phyloP scores from a whole-genome alignment of 345 rosid species.

The Cochlearia excelsa region DNA sequence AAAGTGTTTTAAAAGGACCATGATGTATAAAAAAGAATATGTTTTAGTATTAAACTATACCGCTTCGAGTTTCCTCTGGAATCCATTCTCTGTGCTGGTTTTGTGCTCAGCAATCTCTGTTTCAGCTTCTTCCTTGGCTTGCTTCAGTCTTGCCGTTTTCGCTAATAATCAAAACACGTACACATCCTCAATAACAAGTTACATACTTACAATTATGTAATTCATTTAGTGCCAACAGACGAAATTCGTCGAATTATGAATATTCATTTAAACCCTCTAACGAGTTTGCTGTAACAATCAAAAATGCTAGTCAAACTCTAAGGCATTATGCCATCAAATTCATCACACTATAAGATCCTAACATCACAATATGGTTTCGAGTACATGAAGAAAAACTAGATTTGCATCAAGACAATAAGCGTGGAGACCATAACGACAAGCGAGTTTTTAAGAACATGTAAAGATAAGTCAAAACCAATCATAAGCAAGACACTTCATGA shows the following conservation, averaged over 20 bases:
- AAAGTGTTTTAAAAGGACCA: background rate
- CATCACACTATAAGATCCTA: too few relatives aligned
- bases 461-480: too few relatives aligned
- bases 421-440: too few relatives aligned
- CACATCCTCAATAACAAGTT: conserved; percentile 11
- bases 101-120: conserved; percentile 64
- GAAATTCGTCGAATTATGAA: background rate
- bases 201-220: too few relatives aligned
- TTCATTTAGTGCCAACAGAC: background rate
- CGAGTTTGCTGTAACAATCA: background rate
- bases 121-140: conserved; percentile 87
- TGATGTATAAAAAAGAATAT: background rate
- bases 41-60: conserved; percentile 28
- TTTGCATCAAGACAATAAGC: too few relatives aligned
- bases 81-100: conserved; percentile 62
- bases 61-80: conserved; percentile 68
- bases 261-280: background rate
- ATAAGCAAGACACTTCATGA: too few relatives aligned
- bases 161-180: conserved; percentile 37
- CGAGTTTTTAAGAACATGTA: too few relatives aligned
- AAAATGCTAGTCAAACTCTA: conserved; percentile 1
- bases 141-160: conserved; percentile 75
- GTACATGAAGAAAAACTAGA: too few relatives aligned
- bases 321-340: background rate
- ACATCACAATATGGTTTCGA: too few relatives aligned